Conservation (phyloP, 108 stramenopile genomes). For the Discostella stelligeroides region DNA sequence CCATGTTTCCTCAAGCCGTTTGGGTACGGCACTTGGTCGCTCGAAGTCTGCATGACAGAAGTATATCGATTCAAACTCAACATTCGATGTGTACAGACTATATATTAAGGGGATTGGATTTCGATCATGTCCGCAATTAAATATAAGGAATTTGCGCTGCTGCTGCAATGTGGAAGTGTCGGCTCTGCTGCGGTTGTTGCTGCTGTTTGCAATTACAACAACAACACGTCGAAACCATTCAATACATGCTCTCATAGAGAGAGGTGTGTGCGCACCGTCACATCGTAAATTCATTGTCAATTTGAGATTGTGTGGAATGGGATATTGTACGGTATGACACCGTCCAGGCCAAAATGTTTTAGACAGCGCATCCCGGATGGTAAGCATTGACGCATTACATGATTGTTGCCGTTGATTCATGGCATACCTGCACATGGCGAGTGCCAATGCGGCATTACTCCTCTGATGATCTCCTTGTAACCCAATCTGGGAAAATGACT, state of each 20-base stretch:
- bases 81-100: slow-evolving; percentile 20
- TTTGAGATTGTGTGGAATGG: slow-evolving; percentile 4
- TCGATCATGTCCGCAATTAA: slow-evolving; percentile 86
- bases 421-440: slow-evolving; percentile 58
- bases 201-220: slow-evolving; percentile 3
- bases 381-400: too few species aligned
- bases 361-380: slow-evolving; percentile 47
- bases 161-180: not conserved
- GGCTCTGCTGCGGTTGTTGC: not conserved
- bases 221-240: slow-evolving; percentile 59
- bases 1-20: slow-evolving; percentile 52
- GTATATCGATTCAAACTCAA: slow-evolving; percentile 57
- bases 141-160: slow-evolving; percentile 45
- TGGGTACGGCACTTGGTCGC: slow-evolving; percentile 70
- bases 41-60: slow-evolving; percentile 67
- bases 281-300: slow-evolving; percentile 41
- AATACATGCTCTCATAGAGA: slow-evolving; percentile 66
- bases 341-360: slow-evolving; percentile 78
- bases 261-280: slow-evolving; percentile 83
- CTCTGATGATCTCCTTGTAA: slow-evolving; percentile 71
- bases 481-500: slow-evolving; percentile 34
- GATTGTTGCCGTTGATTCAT: not conserved
- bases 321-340: slow-evolving; percentile 59
- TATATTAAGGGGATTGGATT: slow-evolving; percentile 73
- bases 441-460: slow-evolving; percentile 75